These are phyloP conservation scores for Daldinia eschscholtzii DNA, from an alignment of 2,329 filamentous ascomycete genomes.

Conservation along the genomic window DNA sequence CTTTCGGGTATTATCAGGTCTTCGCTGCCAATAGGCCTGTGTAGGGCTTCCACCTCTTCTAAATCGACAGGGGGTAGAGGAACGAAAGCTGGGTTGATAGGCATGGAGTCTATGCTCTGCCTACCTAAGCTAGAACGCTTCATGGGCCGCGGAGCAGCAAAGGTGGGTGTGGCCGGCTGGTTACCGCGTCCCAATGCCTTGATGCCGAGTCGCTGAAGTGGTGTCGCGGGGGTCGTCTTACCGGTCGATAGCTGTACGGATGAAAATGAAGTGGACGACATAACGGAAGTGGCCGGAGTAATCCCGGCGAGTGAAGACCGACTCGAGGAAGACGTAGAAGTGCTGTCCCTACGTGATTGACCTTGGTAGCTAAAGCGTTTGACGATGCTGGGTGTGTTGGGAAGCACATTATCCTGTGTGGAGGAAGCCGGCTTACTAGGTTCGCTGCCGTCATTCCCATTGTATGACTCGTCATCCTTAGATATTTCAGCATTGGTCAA, in stretches of 20 bases:
- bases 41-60: slow-evolving; percentile 65
- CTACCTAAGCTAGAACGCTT: slow-evolving; percentile 46
- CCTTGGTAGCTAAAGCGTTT: slow-evolving; percentile 51
- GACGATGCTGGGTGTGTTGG: slow-evolving; percentile 51
- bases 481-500: slow-evolving; percentile 28
- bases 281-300: slow-evolving; percentile 54
- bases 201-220: slow-evolving; percentile 66
- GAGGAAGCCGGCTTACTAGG: slow-evolving; percentile 7
- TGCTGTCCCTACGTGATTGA: slow-evolving; percentile 36
- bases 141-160: slow-evolving; percentile 41
- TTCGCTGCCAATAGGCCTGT: slow-evolving; percentile 65
- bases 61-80: slow-evolving; percentile 68
- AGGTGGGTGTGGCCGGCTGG: slow-evolving; percentile 46
- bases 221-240: slow-evolving; percentile 60
- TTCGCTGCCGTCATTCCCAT: slow-evolving; percentile 8
- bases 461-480: slow-evolving; percentile 42
- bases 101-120: slow-evolving; percentile 54
- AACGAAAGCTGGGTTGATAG: slow-evolving; percentile 67
- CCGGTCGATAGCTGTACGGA: slow-evolving; percentile 59
- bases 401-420: slow-evolving; percentile 12
- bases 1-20: slow-evolving; percentile 68
- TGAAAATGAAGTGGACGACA: slow-evolving; percentile 46
- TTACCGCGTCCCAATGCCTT: slow-evolving; percentile 57
- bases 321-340: slow-evolving; percentile 46
- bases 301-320: slow-evolving; percentile 45